Evolutionary conservation across 75 land plant species (phyloP).

Genomic region (Ceratopteris richardii): DNA sequence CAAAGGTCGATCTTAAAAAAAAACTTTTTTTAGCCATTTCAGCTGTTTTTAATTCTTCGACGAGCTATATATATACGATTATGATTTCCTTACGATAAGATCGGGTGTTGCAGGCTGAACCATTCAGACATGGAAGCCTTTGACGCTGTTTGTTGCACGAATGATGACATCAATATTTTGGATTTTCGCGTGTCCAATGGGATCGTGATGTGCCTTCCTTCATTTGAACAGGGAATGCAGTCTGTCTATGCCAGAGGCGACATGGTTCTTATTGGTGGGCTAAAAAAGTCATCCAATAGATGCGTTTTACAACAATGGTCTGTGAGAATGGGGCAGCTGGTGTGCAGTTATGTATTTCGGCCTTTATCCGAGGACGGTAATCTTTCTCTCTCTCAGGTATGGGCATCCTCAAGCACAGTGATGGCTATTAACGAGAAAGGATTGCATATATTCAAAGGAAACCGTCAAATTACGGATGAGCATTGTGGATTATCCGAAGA

Average conservation of each 20-base stretch:
- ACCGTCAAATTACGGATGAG: conserved; percentile 9
- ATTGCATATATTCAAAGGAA: conserved; percentile 48
- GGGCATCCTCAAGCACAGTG: conserved; percentile 62
- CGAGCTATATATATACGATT: too few species aligned
- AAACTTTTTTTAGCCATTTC: too few species aligned
- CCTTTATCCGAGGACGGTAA: conserved; percentile 32
- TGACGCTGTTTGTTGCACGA: conserved; percentile 84
- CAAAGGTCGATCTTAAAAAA: conserved; percentile 50
- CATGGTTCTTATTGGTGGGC: conserved; percentile 50
- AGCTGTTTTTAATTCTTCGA: too few species aligned
- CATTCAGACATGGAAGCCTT: conserved; percentile 77
- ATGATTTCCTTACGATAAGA: not conserved
- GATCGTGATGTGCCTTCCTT: conserved; percentile 56
- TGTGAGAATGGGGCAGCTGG: conserved; percentile 58
- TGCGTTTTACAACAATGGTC: conserved; percentile 74
- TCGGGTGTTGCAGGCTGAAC: conserved; percentile 40
- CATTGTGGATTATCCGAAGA: conserved; percentile 1
- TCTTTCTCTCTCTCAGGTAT: conserved; percentile 67
- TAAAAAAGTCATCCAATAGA: conserved; percentile 7
- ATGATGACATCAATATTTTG: conserved; percentile 67
- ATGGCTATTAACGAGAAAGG: conserved; percentile 76
- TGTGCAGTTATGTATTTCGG: conserved; percentile 34
- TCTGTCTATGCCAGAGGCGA: conserved; percentile 89
- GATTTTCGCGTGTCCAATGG: conserved; percentile 88
- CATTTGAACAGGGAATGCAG: conserved; percentile 40